Evolutionary conservation across 2,329 filamentous ascomycete genomes (phyloP), one percentile per base, ranked within the genome.

Genomic region (Dothistroma septosporum): DNA sequence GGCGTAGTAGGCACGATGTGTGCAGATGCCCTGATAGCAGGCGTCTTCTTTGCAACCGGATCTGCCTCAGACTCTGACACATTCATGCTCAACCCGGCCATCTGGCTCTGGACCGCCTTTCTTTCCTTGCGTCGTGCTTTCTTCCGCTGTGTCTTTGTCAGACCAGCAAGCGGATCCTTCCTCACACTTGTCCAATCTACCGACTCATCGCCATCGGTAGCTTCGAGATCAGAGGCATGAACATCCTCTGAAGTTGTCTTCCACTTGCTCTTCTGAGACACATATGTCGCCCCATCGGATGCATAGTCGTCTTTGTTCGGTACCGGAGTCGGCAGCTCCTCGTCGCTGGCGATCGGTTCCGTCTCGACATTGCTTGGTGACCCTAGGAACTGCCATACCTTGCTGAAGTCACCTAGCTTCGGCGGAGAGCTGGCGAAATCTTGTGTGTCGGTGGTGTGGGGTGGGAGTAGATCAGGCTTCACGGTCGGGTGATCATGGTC

Each of bases 301-400:
- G 74, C 75, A 58, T 78, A 79, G 68, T 74, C 59, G 70, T 72
- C 61, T 65, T 72, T 68, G 57, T 56, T 62, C 12, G 65, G 58
- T 16, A 59, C 14, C 12, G 55, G 32, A 19, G 22, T 22, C 12
- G 32, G 55, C 41, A 32, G 41, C 6, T 46, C 16, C 8, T 32
- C 47, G 28, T 24, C 22, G 47, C 21, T 41, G 16, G 57, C 46
- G 6, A 46, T n/a, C 6, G 49, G 22, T 21, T 28, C 50, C n/a
- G 16, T 19, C 8, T 32, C 31, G 50, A 53, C 33, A 31, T 35
- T 59, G 11, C 48, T 32, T 11, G 73, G 65, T 9, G 76, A 71
- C 33, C 78, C 78, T 21, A 81, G 66, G 41, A 73, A 74, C 56
- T 77, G 70, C 68, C 76, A 82, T n/a, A 82, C 67, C 66, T 76